Evolutionary conservation across 345 rosid species (phyloP).

Genomic region (Carallia brachiata): DNA sequence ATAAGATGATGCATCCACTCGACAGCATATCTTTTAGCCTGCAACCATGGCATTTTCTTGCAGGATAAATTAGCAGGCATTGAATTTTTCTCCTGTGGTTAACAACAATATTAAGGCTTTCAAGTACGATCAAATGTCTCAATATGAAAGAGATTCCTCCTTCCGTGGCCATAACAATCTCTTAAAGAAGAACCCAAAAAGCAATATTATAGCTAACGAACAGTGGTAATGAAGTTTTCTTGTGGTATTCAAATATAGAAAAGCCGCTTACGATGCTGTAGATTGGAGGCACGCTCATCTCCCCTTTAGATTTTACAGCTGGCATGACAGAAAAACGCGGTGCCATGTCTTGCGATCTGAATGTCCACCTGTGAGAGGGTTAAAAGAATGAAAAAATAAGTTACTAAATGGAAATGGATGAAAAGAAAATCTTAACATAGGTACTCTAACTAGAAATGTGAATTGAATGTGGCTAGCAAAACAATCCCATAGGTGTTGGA

Average conservation of each 20-base stretch:
- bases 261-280: conserved; percentile 64
- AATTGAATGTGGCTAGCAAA: background rate
- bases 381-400: conserved; percentile 2
- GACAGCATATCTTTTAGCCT: too few relatives aligned
- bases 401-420: background rate
- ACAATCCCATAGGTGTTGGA: background rate
- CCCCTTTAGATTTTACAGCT: conserved; percentile 50
- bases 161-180: too few relatives aligned
- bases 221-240: background rate
- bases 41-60: background rate
- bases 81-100: too few relatives aligned
- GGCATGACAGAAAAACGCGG: conserved; percentile 85
- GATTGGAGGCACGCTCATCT: conserved; percentile 59
- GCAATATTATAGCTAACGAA: background rate
- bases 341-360: conserved; percentile 82
- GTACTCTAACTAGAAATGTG: background rate
- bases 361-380: conserved; percentile 66
- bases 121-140: too few relatives aligned
- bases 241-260: background rate
- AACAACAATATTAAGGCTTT: too few relatives aligned
- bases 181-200: too few relatives aligned
- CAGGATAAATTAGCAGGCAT: too few relatives aligned
- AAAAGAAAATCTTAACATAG: background rate
- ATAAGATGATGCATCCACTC: too few relatives aligned
- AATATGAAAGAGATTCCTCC: too few relatives aligned